Evolutionary conservation across 2,329 filamentous ascomycete species (phyloP).

Genomic region (Clonostachys byssicola): DNA sequence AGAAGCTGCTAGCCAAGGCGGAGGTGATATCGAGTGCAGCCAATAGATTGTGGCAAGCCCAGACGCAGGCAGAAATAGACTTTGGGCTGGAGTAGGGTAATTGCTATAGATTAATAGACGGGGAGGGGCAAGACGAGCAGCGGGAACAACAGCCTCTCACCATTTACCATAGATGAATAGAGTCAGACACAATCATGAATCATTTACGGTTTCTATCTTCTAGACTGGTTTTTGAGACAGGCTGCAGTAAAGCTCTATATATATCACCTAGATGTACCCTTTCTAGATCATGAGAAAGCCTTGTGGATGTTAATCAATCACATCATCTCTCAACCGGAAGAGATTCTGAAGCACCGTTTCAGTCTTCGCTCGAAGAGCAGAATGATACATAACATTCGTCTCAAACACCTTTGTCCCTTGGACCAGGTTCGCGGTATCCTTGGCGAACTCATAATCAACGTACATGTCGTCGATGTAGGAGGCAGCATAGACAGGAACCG

Average conservation of each 20-base stretch:
- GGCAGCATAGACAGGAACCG: conserved; percentile 82
- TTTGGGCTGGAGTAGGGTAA: conserved; percentile 25
- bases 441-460: conserved; percentile 72
- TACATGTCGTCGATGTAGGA: conserved; percentile 90
- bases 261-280: too few relatives aligned
- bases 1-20: conserved; percentile 63
- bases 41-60: conserved; percentile 61
- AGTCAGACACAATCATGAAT: too few relatives aligned
- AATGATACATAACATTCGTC: conserved; percentile 85
- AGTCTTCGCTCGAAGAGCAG: conserved; percentile 68
- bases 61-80: conserved; percentile 46
- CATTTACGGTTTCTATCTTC: too few relatives aligned
- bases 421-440: conserved; percentile 70
- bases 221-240: too few relatives aligned
- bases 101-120: neutral
- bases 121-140: too few relatives aligned
- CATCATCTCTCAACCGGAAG: conserved; percentile 71
- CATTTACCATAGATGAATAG: too few relatives aligned
- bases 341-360: conserved; percentile 75
- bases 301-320: conserved; percentile 39
- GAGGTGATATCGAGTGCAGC: conserved; percentile 65
- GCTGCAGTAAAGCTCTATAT: too few relatives aligned
- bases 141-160: too few relatives aligned
- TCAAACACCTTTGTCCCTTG: conserved; percentile 75
- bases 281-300: too few relatives aligned